These are phyloP conservation scores for Lentinula boryana DNA, from an alignment of 768 basidiomycete species.

Conservation along the genomic window DNA sequence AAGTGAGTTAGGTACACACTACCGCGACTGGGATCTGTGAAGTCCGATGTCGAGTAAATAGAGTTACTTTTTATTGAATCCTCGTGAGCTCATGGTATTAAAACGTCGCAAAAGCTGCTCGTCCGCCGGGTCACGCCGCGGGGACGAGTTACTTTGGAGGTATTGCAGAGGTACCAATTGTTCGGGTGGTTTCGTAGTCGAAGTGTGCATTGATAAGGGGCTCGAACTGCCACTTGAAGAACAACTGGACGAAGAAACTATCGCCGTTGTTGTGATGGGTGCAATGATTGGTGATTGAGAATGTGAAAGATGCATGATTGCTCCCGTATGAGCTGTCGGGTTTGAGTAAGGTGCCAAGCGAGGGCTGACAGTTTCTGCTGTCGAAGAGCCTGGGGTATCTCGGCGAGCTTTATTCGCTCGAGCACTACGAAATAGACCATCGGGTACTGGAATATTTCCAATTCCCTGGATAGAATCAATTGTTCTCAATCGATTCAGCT, in stretches of 20 bases:
- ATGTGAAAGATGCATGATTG: constrained; percentile 17
- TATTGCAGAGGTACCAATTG: constrained; percentile 60
- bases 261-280: constrained; percentile 21
- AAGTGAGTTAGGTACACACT: too few relatives aligned
- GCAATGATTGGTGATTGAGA: constrained; percentile 20
- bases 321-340: constrained; percentile 12
- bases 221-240: constrained; percentile 31
- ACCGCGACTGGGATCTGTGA: too few relatives aligned
- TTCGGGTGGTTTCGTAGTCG: constrained; percentile 15
- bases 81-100: background rate
- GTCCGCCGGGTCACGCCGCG: constrained; percentile 56
- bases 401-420: constrained; percentile 59
- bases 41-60: too few relatives aligned
- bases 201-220: constrained; percentile 17
- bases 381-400: constrained; percentile 31
- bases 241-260: constrained; percentile 30
- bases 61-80: background rate
- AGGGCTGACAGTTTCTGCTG: background rate
- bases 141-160: constrained; percentile 48
- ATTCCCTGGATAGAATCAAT: constrained; percentile 66
- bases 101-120: constrained; percentile 60
- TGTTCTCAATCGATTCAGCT: constrained; percentile 62
- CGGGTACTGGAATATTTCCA: constrained; percentile 62
- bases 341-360: background rate
- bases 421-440: constrained; percentile 76